Percentiles rank a stretch among this genome's conserved stretches.
Evolutionary conservation across 2,329 filamentous ascomycete genomes (phyloP).

Genomic region (Colletotrichum sp.): DNA sequence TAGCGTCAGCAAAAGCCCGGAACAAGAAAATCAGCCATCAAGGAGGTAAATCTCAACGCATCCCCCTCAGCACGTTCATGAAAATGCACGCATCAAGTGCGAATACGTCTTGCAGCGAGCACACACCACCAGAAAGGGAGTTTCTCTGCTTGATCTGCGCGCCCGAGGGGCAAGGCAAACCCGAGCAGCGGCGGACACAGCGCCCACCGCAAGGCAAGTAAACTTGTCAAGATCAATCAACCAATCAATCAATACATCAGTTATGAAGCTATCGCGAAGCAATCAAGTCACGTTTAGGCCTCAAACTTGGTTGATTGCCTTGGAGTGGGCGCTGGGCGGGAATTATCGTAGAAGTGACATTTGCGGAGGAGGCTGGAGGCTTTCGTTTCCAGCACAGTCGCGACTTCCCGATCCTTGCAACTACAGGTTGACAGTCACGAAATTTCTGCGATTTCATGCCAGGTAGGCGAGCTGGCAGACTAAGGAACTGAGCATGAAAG

Average conservation of each 20-base stretch:
- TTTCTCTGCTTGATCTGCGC: background rate
- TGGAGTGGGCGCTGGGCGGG: background rate
- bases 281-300: too few species aligned
- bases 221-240: too few species aligned
- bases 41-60: too few species aligned
- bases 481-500: background rate
- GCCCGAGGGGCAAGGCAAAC: too few species aligned
- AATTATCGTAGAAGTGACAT: background rate
- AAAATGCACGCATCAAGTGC: too few species aligned
- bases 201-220: too few species aligned
- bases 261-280: too few species aligned
- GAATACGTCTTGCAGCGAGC: background rate
- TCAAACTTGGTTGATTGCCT: too few species aligned
- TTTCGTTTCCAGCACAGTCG: background rate
- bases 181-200: background rate
- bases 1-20: too few species aligned
- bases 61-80: too few species aligned
- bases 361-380: background rate
- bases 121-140: background rate
- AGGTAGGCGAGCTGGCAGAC: background rate
- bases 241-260: too few species aligned
- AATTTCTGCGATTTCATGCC: background rate
- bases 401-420: background rate
- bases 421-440: background rate
- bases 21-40: too few species aligned